These are phyloP conservation scores for Neocatenulostroma microsporum DNA, from an alignment of 2,329 filamentous ascomycete genomes.

Conservation along the genomic window DNA sequence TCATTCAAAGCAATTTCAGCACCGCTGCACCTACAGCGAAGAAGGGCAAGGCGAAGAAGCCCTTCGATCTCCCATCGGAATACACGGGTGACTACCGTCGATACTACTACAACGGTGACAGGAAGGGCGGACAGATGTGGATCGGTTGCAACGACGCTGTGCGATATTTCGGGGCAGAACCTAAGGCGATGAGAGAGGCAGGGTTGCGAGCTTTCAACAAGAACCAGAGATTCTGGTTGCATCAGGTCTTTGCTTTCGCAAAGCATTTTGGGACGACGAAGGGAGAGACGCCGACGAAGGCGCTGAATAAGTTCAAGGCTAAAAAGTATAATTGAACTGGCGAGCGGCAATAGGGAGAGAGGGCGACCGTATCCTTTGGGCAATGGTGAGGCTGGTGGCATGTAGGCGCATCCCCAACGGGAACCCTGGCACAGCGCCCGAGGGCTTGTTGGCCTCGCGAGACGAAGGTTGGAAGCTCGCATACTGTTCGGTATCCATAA, in stretches of 20 bases:
- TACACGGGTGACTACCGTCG: not conserved
- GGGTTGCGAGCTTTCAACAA: not conserved
- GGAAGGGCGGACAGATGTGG: not conserved
- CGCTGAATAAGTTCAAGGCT: constrained; percentile 1
- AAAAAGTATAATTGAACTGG: not conserved
- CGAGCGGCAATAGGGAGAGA: no score
- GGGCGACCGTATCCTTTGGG: no score
- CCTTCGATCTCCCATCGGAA: not conserved
- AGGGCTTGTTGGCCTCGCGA: no score
- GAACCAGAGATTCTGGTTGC: constrained; percentile 2
- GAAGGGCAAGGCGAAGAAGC: not conserved
- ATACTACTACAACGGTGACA: constrained; percentile 2
- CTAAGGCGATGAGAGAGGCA: not conserved
- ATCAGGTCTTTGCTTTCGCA: constrained; percentile 1
- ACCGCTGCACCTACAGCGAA: not conserved
- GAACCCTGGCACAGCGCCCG: no score
- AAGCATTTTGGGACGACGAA: constrained; percentile 2
- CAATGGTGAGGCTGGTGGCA: no score
- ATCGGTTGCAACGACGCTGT: constrained; percentile 1
- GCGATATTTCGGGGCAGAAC: constrained; percentile 1
- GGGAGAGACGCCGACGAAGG: constrained; percentile 1
- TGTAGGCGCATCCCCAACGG: no score
- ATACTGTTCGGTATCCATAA: no score
- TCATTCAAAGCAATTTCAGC: not conserved
- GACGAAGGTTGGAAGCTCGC: no score